Base-by-base conservation (phyloP, 257 asterid genomes). In the Fraxinus quadrangulata region DNA sequence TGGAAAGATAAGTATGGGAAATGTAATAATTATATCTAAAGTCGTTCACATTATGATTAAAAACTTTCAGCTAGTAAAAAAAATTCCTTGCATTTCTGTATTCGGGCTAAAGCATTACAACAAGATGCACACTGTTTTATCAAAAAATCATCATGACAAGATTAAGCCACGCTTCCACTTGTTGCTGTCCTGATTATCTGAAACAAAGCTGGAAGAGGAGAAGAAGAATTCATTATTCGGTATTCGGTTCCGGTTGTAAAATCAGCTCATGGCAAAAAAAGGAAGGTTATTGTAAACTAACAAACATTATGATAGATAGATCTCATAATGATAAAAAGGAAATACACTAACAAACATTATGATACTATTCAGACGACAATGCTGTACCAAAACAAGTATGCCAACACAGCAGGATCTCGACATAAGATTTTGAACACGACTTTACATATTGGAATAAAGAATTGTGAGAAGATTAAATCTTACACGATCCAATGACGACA, bases 171-270 rank as follows among this genome's bases (percentile, higher is more conserved):
- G 77, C 97, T 94, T 75, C 97, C 96, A 34, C 94, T 92, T 71
- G 97, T 86, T 51, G 98, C 98, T 13, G 97, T 92, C 89, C 98
- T 86, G 85, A 94, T 92, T 72, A 94, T 94, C 94, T 94, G 98
- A 87, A 94, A 92, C 24, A 94, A 82, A 72, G 98, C 97, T 93
- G 94, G 65, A 77, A 68, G 5, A 49, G 63, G 45, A 78, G 11
- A 23, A 5, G 4, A 59, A 59, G 28, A 59, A 3, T 7, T 11
- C 16, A 61, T 61, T 61, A 10, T 21, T 6, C 2, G 19, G 63
- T 61, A 10, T 21, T 6, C 2, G 19, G 63, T 16, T 4, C 24
- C 9, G 3, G 4, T 51, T 4, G 61, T 6, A 51, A 51, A 17
- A 16, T 51, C 21, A 16, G 21, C 21, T 16, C 4, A 14, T 51